Percentiles rank a stretch among this genome's conserved stretches.
Conservation (phyloP, 1,284 basidiomycete species). For the Vanrija humicola region DNA sequence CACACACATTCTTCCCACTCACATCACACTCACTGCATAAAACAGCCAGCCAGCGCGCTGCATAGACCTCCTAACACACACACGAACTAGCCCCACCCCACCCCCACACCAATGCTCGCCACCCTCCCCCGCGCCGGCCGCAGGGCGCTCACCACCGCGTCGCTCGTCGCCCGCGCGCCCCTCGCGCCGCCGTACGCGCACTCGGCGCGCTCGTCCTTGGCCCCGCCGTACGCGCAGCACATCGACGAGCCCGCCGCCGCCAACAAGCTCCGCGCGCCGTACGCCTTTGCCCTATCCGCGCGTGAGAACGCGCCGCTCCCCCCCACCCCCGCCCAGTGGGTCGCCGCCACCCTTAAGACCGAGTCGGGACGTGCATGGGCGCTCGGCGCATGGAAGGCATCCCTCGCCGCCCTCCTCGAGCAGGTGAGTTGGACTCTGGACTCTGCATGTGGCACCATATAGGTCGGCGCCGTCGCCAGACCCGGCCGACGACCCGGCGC, state of each 20-base stretch:
- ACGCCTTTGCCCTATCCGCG: conserved; percentile 8
- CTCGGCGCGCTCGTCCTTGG: conserved; percentile 9
- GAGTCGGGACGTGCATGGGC: conserved; percentile 13
- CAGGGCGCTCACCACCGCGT: conserved; percentile 14
- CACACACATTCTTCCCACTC: background rate
- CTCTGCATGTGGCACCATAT: too few species aligned
- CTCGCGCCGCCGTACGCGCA: conserved; percentile 18
- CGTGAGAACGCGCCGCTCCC: background rate
- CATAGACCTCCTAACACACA: background rate
- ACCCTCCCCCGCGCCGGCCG: conserved; percentile 15
- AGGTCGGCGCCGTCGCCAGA: too few species aligned
- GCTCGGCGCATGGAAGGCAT: conserved; percentile 5
- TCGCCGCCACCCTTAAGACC: conserved; percentile 6
- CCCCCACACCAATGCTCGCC: conserved; percentile 12
- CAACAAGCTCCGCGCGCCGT: conserved; percentile 13
- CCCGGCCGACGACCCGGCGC: too few species aligned
- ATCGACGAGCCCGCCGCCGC: conserved; percentile 3
- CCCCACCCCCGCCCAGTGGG: conserved; percentile 10
- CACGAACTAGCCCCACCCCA: background rate
- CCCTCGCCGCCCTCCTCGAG: conserved; percentile 10
- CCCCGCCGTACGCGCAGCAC: conserved; percentile 16
- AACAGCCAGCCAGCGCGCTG: background rate
- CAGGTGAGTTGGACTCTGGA: conserved; percentile 7
- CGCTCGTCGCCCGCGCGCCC: conserved; percentile 9
- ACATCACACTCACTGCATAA: background rate